These are phyloP conservation scores for Xylariaceae sp. DNA, from an alignment of 2,329 filamentous ascomycete species.

Conservation along the genomic window DNA sequence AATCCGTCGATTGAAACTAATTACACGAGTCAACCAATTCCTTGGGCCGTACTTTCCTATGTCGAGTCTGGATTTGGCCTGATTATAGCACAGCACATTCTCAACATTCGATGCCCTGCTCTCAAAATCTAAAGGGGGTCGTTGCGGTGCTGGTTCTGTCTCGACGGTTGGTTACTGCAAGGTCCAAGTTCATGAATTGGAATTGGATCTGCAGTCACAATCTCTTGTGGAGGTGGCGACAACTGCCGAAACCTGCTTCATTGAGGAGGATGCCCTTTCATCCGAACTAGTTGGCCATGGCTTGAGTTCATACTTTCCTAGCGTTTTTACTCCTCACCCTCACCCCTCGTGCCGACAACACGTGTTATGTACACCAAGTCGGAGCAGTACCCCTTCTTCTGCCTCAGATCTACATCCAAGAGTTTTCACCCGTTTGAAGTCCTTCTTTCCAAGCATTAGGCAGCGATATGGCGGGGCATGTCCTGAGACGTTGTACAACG, in stretches of 20 bases:
- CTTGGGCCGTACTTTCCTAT: conserved; percentile 3
- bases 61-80: neutral
- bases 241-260: neutral
- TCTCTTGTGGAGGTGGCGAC: neutral
- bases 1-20: conserved; percentile 13
- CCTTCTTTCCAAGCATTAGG: conserved; percentile 17
- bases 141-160: neutral
- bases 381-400: neutral
- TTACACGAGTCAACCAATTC: conserved; percentile 9
- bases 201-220: neutral
- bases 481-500: conserved; percentile 10
- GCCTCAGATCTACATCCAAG: conserved; percentile 3
- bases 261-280: neutral
- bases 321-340: neutral
- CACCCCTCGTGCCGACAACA: conserved; percentile 5
- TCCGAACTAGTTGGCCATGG: neutral
- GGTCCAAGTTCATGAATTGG: neutral
- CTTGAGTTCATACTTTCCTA: neutral
- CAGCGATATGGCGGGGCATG: conserved; percentile 11
- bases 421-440: conserved; percentile 15
- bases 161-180: neutral
- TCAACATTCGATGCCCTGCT: neutral
- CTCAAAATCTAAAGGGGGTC: neutral
- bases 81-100: neutral
- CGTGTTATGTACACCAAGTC: neutral